Evolutionary conservation across 805 yeast genomes (phyloP), one percentile per base, ranked within the genome.

Genomic region (Candida dajiaensis): DNA sequence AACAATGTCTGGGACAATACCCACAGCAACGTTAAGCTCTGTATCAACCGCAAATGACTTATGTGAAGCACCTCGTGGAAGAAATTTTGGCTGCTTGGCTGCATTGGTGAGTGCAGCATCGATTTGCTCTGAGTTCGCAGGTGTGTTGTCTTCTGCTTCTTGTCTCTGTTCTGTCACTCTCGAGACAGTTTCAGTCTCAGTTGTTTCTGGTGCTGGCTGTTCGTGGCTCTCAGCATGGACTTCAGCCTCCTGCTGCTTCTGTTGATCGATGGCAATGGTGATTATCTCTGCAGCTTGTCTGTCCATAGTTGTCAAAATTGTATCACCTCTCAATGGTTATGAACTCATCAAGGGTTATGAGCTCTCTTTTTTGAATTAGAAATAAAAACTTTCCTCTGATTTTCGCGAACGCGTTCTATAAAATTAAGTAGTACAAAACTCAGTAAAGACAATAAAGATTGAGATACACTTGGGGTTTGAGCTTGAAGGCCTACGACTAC

Each of bases 191-290:
- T 38, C 41, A 13, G 19, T 2, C 19, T 23, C 38, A 7, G 20
- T 42, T 41, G 16, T 10, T 4, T 29, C 29, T 25, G 28, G 43
- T 25, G 19, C 31, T 35, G 46, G 49, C 20, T 43, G 50, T 16
- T 38, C 46, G 20, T 25, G 13, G 39, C 43, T 29, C n/a, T 26
- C 23, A 70, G 21, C 74, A 67, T 44, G 89, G 88, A 13, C 89
- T 81, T 59, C 90, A 7, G 36, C 36, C 90, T 29, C 42, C 23
- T 49, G 54, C 15, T 44, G 44, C 23, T 46, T 77, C 82, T 45
- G 66, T 68, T 50, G 59, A 50, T 55, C 53, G 42, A 55, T 49
- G 16, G 56, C 62, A 15, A 48, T 54, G 9, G 58, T 55, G 25
- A 50, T 59, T 16, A 55, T 62, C 25, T 55, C 59, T 10, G 57